Evolutionary conservation across 805 yeast species (phyloP).

Genomic region (Suhomyces sp.): DNA sequence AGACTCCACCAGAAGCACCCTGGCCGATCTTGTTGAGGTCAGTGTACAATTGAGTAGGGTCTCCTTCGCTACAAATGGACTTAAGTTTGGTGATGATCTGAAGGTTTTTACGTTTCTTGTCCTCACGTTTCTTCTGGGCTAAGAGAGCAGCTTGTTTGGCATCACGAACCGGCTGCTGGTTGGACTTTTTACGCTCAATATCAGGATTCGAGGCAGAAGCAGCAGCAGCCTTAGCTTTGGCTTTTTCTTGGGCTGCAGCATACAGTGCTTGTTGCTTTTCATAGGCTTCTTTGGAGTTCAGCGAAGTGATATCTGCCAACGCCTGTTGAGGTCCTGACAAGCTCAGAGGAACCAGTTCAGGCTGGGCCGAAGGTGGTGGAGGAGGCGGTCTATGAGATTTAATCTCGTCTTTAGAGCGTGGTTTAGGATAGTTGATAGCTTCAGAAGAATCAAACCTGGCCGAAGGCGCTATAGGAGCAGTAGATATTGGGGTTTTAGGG

Average conservation of each 20-base stretch:
- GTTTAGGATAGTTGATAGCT: conserved; percentile 13
- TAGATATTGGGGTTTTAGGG: conserved; percentile 25
- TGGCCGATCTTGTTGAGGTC: conserved; percentile 87
- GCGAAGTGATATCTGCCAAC: conserved; percentile 12
- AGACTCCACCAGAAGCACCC: conserved; percentile 98
- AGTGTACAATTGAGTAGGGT: conserved; percentile 69
- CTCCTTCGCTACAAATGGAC: conserved; percentile 78
- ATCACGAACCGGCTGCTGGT: conserved; percentile 44
- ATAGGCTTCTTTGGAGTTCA: conserved; percentile 8
- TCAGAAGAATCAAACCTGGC: conserved; percentile 24
- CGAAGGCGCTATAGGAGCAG: conserved; percentile 35
- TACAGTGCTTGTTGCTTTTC: conserved; percentile 11
- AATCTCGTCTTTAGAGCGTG: conserved; percentile 23
- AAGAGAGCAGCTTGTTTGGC: conserved; percentile 53
- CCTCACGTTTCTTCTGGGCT: conserved; percentile 72
- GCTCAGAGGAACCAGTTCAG: conserved; percentile 32
- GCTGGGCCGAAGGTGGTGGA: conserved; percentile 31
- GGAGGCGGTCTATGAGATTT: conserved; percentile 41
- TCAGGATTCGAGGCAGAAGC: conserved; percentile 2
- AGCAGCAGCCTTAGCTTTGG: conserved; percentile 6
- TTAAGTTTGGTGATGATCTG: conserved; percentile 69
- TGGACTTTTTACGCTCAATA: conserved; percentile 9
- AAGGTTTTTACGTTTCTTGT: conserved; percentile 66
- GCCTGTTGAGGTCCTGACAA: conserved; percentile 25
- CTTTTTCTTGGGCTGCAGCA: conserved; percentile 7